phyloP scores from a whole-genome alignment of 371 early-diverging fungal species.

The Mycotypha africana region DNA sequence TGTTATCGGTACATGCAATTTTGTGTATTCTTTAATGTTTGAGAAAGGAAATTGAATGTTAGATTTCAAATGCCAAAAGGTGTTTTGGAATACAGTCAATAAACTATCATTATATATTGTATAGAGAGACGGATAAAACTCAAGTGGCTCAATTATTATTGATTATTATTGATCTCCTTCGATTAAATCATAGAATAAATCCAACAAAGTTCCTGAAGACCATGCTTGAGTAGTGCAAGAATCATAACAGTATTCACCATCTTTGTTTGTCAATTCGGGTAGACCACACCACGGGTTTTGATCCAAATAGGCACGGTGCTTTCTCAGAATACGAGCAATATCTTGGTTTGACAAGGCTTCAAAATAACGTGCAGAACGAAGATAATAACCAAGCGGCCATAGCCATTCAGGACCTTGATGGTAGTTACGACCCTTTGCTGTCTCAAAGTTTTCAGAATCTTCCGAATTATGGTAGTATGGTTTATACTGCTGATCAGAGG shows the following conservation, averaged over 20 bases:
- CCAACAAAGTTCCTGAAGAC: slow-evolving; percentile 80
- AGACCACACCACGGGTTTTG: slow-evolving; percentile 79
- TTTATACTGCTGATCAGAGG: slow-evolving; percentile 82
- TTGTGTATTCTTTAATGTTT: too few species aligned
- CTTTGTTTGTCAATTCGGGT: slow-evolving; percentile 91
- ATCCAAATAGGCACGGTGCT: slow-evolving; percentile 69
- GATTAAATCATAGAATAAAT: slow-evolving; percentile 40
- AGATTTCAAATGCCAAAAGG: too few species aligned
- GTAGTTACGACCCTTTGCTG: slow-evolving; percentile 95
- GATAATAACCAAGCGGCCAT: slow-evolving; percentile 86
- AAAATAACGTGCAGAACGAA: slow-evolving; percentile 80
- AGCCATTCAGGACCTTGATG: slow-evolving; percentile 98
- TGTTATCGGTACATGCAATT: too few species aligned
- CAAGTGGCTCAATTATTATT: too few species aligned
- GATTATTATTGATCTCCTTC: too few species aligned
- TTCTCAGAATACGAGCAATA: slow-evolving; percentile 64
- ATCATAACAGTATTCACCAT: slow-evolving; percentile 78
- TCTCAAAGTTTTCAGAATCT: slow-evolving; percentile 74
- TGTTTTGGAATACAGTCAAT: too few species aligned
- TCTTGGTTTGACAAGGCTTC: slow-evolving; percentile 27
- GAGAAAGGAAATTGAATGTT: too few species aligned
- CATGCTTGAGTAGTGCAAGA: slow-evolving; percentile 95
- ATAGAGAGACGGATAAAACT: too few species aligned
- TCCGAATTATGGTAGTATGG: slow-evolving; percentile 90
- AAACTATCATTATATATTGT: too few species aligned